Conservation (phyloP, 148 eudicot species). For the Rhododendron ferrugineum region DNA sequence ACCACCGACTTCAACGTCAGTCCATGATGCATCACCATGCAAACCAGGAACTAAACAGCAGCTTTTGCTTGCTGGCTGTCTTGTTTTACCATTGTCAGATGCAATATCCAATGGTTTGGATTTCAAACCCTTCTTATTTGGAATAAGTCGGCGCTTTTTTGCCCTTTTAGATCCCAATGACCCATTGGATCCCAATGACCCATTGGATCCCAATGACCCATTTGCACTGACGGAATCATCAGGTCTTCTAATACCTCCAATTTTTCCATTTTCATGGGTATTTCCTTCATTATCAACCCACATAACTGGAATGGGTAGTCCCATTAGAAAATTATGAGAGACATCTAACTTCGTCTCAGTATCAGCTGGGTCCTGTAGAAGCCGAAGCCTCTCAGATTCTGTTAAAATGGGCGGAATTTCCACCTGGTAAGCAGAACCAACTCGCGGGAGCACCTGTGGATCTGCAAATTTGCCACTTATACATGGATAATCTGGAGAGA, state of each 20-base stretch:
- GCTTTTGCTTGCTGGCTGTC: slow-evolving; percentile 2
- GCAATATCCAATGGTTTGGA: background rate
- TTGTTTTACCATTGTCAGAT: background rate
- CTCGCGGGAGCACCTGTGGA: slow-evolving; percentile 12
- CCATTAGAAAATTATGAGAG: slow-evolving; percentile 10
- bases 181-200: no score
- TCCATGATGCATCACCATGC: slow-evolving; percentile 14
- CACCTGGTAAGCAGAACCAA: slow-evolving; percentile 29
- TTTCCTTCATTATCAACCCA: slow-evolving; percentile 20
- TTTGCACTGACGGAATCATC: background rate
- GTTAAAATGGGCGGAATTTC: slow-evolving; percentile 28
- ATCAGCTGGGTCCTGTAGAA: slow-evolving; percentile 11
- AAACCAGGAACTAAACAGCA: slow-evolving; percentile 10
- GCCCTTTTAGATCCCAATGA: background rate
- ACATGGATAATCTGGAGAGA: slow-evolving; percentile 9
- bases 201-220: background rate
- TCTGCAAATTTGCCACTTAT: slow-evolving; percentile 14
- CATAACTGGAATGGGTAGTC: slow-evolving; percentile 23
- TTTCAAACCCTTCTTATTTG: slow-evolving; percentile 11
- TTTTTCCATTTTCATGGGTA: background rate
- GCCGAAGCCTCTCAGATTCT: slow-evolving; percentile 8
- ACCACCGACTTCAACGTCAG: slow-evolving; percentile 17
- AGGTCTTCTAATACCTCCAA: background rate
- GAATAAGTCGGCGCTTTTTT: background rate
- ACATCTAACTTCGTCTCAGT: slow-evolving; percentile 8